Percentiles rank a stretch among this genome's conserved stretches.
phyloP scores from a whole-genome alignment of 2,329 filamentous ascomycete species.

The Sclerotinia nivalis region DNA sequence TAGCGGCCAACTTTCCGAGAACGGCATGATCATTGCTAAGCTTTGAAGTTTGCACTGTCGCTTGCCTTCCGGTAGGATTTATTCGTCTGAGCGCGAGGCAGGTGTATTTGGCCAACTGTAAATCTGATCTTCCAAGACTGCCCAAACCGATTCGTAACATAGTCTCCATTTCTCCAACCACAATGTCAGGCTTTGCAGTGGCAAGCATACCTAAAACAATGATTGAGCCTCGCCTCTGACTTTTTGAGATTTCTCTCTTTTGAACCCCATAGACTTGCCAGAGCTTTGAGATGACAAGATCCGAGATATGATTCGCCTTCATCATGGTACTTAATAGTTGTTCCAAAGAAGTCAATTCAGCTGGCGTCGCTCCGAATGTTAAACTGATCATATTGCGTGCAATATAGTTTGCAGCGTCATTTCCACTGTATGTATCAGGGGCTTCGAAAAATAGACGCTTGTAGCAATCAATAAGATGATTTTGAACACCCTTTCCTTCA shows the following conservation, averaged over 20 bases:
- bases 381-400: constrained; percentile 98
- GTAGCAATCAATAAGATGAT: constrained; percentile 95
- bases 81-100: constrained; percentile 91
- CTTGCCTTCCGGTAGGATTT: constrained; percentile 78
- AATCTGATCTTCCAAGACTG: constrained; percentile 73
- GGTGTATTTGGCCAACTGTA: constrained; percentile 90
- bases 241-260: constrained; percentile 87
- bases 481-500: constrained; percentile 96
- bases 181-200: constrained; percentile 86
- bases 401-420: constrained; percentile 93
- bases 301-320: constrained; percentile 84
- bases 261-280: constrained; percentile 98
- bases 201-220: constrained; percentile 97
- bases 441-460: constrained; percentile 95
- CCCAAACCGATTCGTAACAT: constrained; percentile 91
- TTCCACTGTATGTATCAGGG: constrained; percentile 80
- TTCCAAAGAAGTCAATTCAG: constrained; percentile 92
- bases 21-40: constrained; percentile 92
- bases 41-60: constrained; percentile 67
- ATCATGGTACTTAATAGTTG: constrained; percentile 97
- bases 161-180: constrained; percentile 90
- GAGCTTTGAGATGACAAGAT: constrained; percentile 83
- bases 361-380: constrained; percentile 91
- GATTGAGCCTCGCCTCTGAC: constrained; percentile 87
- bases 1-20: constrained; percentile 74